Evolutionary conservation across 345 rosid genomes (phyloP), one percentile per base, ranked within the genome.

Genomic region (Populus euphratica): DNA sequence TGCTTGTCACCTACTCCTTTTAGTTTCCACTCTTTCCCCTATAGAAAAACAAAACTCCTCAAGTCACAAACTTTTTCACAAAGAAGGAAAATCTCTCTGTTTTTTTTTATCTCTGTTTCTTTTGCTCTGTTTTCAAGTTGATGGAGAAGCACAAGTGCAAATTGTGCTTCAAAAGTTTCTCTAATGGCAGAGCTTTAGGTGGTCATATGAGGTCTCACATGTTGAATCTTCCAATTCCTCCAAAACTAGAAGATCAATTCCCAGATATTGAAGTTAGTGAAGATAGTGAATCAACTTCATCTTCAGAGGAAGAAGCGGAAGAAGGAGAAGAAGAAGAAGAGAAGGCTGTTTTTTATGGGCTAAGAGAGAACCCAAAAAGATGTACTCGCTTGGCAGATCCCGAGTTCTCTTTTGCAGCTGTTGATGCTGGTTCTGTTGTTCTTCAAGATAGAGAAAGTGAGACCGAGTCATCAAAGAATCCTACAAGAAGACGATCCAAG

Each of bases 181-280:
- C 78, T n/a, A 90, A 91, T 77, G 96, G 90, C 62, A 90, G 92
- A 84, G 91, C 96, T 81, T 85, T 93, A 73, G 92, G 93, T 49
- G 94, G 94, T 59, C 98, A 93, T 80, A 91, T 93, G 93, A 87
- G 89, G 90, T 90, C 99, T 79, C 98, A 93, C 82, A 81, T 88
- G 88, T 77, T 86, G 64, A 89, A 69, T 78, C 89, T 85, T 81
- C 86, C 92, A 3, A 75, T 84, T 79, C 83, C 82, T 83, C 33
- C 68, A 59, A 50, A 87, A 77, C 59, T 81, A 71, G 23, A 83
- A 77, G 79, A 68, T 73, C 80, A 70, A 76, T 61, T 33, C 12
- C 76, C 8, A 25, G 74, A 77, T 52, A 81, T 78, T 85, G 91
- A 86, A 85, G 87, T 79, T 75, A 73, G 83, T 69, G 72, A 77